Evolutionary conservation across 495 filamentous ascomycete species (phyloP).

Genomic region (Bryoglossum gracile): DNA sequence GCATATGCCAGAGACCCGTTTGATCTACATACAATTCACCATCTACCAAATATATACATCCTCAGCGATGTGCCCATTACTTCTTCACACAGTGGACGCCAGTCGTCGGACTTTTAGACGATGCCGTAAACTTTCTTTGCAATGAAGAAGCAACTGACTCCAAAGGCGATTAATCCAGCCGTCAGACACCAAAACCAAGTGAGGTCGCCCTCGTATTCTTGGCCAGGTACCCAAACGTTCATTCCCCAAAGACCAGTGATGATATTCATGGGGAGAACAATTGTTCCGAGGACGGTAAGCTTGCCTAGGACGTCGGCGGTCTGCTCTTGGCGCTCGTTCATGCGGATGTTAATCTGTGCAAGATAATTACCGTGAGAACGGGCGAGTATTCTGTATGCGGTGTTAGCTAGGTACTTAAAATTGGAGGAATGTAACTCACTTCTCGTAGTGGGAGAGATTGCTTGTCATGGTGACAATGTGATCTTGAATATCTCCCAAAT

Average conservation of each 20-base stretch:
- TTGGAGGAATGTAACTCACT: slow-evolving; percentile 45
- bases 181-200: slow-evolving; percentile 63
- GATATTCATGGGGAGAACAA: slow-evolving; percentile 96
- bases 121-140: slow-evolving; percentile 66
- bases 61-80: too few relatives aligned
- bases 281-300: slow-evolving; percentile 91
- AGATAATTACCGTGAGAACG: slow-evolving; percentile 95
- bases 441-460: slow-evolving; percentile 92
- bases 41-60: too few relatives aligned
- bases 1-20: too few relatives aligned
- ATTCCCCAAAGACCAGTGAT: slow-evolving; percentile 98
- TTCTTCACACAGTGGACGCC: too few relatives aligned
- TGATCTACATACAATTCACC: too few relatives aligned
- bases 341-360: slow-evolving; percentile 83
- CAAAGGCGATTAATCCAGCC: slow-evolving; percentile 67
- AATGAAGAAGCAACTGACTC: slow-evolving; percentile 65
- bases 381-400: slow-evolving; percentile 62
- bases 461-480: slow-evolving; percentile 98
- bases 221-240: slow-evolving; percentile 94
- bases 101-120: too few relatives aligned
- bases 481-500: slow-evolving; percentile 96
- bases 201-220: slow-evolving; percentile 51
- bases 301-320: slow-evolving; percentile 92
- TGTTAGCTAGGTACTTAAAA: not conserved
- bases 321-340: slow-evolving; percentile 96